These are phyloP conservation scores for Letharia lupina DNA, from an alignment of 495 filamentous ascomycete species.

Conservation along the genomic window DNA sequence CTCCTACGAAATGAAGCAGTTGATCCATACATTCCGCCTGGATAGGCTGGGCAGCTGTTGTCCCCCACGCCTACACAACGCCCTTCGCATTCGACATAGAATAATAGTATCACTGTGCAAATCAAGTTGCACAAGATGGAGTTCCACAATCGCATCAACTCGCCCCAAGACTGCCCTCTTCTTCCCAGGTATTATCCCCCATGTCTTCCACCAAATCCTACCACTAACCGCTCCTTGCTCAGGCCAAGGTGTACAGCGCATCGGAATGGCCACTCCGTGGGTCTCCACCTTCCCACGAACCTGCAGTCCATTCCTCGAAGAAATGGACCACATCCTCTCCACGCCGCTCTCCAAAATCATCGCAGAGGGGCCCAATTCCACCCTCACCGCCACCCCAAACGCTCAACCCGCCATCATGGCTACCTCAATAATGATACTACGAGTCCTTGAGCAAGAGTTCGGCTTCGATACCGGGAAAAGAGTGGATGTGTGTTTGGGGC, in stretches of 20 bases:
- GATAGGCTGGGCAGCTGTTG: neutral
- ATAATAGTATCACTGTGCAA: neutral
- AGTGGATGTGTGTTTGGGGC: constrained; percentile 76
- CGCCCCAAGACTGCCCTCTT: constrained; percentile 69
- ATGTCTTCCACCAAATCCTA: neutral
- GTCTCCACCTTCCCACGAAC: constrained; percentile 72
- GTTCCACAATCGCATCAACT: constrained; percentile 9
- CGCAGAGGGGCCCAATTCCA: constrained; percentile 62
- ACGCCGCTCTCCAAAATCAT: constrained; percentile 69
- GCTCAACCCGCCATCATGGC: constrained; percentile 96
- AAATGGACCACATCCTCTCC: constrained; percentile 70
- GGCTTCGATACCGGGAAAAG: constrained; percentile 60
- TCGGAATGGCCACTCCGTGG: constrained; percentile 86
- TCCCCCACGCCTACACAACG: neutral
- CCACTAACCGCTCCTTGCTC: constrained; percentile 14
- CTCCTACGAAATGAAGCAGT: constrained; percentile 2
- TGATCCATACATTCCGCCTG: neutral
- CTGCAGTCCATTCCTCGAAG: constrained; percentile 60
- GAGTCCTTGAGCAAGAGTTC: constrained; percentile 80
- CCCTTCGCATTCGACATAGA: neutral
- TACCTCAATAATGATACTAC: constrained; percentile 80
- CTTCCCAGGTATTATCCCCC: constrained; percentile 56
- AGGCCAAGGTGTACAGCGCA: constrained; percentile 92
- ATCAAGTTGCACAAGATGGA: constrained; percentile 9
- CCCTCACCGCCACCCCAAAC: constrained; percentile 72